Evolutionary conservation across 306 rosid species (phyloP).

Genomic region (Alnus rubra): DNA sequence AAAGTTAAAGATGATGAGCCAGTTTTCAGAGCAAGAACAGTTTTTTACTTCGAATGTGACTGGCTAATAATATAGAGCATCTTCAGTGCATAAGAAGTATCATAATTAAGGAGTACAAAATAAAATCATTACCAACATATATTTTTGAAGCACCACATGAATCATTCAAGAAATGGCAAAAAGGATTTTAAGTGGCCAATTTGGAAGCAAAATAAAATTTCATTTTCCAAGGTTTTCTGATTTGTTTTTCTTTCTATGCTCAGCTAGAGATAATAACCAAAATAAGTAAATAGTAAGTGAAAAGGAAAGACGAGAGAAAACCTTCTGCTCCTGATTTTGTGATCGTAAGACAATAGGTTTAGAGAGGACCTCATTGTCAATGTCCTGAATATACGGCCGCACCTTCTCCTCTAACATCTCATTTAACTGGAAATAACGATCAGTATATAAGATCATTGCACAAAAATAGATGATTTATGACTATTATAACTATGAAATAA

Average conservation of each 20-base stretch:
- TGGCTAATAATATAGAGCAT: background rate
- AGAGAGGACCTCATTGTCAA: slow-evolving; percentile 53
- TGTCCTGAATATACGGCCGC: slow-evolving; percentile 61
- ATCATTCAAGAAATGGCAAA: slow-evolving; percentile 1
- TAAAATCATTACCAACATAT: background rate
- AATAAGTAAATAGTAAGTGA: background rate
- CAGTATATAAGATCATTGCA: slow-evolving; percentile 17
- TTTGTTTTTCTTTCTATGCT: background rate
- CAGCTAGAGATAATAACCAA: background rate
- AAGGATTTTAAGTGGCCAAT: background rate
- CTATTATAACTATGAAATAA: background rate
- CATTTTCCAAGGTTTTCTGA: background rate
- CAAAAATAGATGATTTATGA: slow-evolving; percentile 5
- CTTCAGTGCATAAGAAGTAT: background rate
- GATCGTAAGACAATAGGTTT: slow-evolving; percentile 66
- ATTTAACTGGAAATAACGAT: slow-evolving; percentile 59
- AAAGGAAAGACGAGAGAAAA: slow-evolving; percentile 26
- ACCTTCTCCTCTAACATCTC: slow-evolving; percentile 84
- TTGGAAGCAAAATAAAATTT: background rate
- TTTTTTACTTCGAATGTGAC: background rate
- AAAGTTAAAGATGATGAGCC: background rate
- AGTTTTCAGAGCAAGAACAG: background rate
- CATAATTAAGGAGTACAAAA: background rate
- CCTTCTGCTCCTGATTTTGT: slow-evolving; percentile 62
- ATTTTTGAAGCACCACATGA: background rate